Evolutionary conservation across 192 early-diverging fungal genomes (phyloP), one percentile per base, ranked within the genome.

Genomic region (Chytriomyces hyalinus): DNA sequence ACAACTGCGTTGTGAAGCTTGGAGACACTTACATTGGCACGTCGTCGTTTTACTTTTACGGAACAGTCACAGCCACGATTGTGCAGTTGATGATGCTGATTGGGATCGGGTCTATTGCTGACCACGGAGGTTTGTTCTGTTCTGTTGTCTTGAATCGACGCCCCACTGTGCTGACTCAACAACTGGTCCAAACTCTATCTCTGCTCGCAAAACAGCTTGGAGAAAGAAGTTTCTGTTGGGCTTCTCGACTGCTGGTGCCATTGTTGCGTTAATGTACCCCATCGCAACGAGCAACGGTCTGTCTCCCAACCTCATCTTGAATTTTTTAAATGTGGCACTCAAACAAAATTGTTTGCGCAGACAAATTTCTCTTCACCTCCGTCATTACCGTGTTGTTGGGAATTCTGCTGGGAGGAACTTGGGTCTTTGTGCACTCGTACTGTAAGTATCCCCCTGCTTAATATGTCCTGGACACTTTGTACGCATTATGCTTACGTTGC

Each of bases 31-130:
- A 64, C 20, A 49, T 83, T 26, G 53, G 76, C 49, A 81, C 83
- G 11, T 53, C 74, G 3, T 65, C 77, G 15, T 68, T 78, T 49
- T 78, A 76, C 36, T 81, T 84, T 51, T 81, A 84, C 69, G 53
- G 72, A 28, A 80, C 67, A 50, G 61, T 78, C 24, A 64, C 82
- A 26, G 66, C 80, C 8, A 73, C 73, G 15, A 47, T 84, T 7
- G 13, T 47, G 45, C 80, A 84, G 51, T 62, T 81, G 24, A 13
- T 82, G 26, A 36, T 82, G 61, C 79, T 85, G 60, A 73, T 81
- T 22, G 46, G 48, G 2, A 6, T 85, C 20, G 81, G 81, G 17
- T 49, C 84, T 9, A 57, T 85, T 43, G 81, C 84, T 4, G 84
- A 85, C 53, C 77, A 85, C 67, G 84, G 84, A 6, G 66, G 71